Base-by-base conservation (phyloP, 352 stramenopile genomes). In the Globisporangium canariense region DNA sequence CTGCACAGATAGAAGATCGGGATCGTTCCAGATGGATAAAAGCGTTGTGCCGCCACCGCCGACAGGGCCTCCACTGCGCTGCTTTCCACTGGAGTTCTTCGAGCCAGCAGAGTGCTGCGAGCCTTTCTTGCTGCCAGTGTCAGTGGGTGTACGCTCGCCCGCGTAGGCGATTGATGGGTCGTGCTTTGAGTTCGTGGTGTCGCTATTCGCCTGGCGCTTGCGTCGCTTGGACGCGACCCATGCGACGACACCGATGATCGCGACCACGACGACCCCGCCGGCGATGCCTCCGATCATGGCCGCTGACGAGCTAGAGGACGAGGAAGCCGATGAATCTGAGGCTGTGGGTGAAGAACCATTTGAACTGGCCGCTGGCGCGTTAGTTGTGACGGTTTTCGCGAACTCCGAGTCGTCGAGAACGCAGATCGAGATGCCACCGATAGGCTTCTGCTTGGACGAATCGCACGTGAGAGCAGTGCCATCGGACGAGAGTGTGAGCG, bases 1-100 rank as follows among this genome's bases (percentile, higher is more conserved):
- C 46, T 83, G 70, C 25, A 85, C 30, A 2, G 77, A 74, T 22
- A 85, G 47, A 22, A 85, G 67, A 14, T 77, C 74, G n/a, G 71
- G 60, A n/a, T 85, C 77, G 36, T 74, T 78, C 76, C 76, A 85
- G 22, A 82, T 36, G 25, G 76, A 83, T 1, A 54, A 8, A n/a
- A 34, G 16, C 7, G 28, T 47, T 20, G 49, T 36, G 8, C 14
- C 30, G 14, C 20, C 41, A 8, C 11, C 40, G 8, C 22, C 25
- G n/a, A 7, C 11, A 25, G 22, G 22, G 32, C 14, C 6, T 10
- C 41, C 30, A 25, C 56, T 47, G 30, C 45, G 55, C 28, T 3
- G 2, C 7, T 10, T 47, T 32, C 8, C 22, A 14, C 10, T 49
- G 30, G n/a, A 34, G 57, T 18, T 32, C 18, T 51, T 36, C 10